Conservation (phyloP, 2,329 filamentous ascomycete genomes). For the Exophiala bonariae region DNA sequence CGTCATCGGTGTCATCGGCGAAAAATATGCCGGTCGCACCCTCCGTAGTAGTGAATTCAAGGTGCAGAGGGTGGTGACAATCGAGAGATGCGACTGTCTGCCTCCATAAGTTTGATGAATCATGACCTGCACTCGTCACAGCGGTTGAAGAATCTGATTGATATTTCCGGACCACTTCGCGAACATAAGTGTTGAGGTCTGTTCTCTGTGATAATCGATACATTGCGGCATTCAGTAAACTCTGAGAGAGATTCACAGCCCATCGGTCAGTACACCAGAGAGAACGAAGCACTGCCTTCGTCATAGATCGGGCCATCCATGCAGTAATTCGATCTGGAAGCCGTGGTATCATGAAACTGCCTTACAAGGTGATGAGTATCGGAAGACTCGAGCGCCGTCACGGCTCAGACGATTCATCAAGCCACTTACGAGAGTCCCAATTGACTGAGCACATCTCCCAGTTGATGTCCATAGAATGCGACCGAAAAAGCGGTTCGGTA, state of each 20-base stretch:
- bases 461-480: slow-evolving; percentile 8
- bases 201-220: neutral
- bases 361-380: slow-evolving; percentile 2
- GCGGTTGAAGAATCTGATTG: neutral
- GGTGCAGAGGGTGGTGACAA: neutral
- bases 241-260: neutral
- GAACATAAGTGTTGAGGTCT: neutral
- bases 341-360: slow-evolving; percentile 6
- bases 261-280: slow-evolving; percentile 7
- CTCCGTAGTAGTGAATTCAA: neutral
- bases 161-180: neutral
- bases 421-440: neutral
- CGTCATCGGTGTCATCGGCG: neutral
- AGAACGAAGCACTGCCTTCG: slow-evolving; percentile 7
- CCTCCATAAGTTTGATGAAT: too few species aligned
- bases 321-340: slow-evolving; percentile 2
- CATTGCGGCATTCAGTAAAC: neutral
- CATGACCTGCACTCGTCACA: too few species aligned
- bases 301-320: slow-evolving; percentile 12
- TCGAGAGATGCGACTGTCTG: too few species aligned
- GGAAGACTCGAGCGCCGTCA: too few species aligned
- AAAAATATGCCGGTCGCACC: neutral
- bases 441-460: slow-evolving; percentile 2
- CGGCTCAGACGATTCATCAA: too few species aligned
- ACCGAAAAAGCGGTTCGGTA: slow-evolving; percentile 10